phyloP scores from a whole-genome alignment of 441 rosid genomes.

The Erodium texanum region DNA sequence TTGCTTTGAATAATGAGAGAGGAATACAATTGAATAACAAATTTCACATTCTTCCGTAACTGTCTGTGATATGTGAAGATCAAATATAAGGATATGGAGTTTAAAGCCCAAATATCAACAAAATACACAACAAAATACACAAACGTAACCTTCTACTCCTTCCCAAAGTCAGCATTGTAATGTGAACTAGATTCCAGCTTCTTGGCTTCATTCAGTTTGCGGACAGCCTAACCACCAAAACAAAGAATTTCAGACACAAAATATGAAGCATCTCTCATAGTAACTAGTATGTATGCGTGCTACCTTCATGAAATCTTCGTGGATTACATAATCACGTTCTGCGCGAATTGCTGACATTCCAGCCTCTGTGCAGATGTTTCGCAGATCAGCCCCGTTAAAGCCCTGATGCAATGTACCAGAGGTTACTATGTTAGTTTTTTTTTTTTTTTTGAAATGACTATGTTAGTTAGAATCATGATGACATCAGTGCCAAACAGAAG shows the following conservation, averaged over 20 bases:
- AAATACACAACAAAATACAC: too few species aligned
- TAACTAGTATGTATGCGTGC: neutral
- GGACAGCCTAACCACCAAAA: slow-evolving; percentile 53
- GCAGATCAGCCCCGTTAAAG: slow-evolving; percentile 92
- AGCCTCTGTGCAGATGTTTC: slow-evolving; percentile 95
- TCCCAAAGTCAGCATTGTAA: slow-evolving; percentile 47
- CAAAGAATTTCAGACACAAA: neutral
- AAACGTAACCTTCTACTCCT: slow-evolving; percentile 31
- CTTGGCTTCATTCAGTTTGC: slow-evolving; percentile 56
- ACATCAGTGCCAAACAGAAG: neutral
- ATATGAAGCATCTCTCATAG: too few species aligned
- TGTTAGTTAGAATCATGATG: neutral
- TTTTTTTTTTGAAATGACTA: too few species aligned
- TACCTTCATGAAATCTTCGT: slow-evolving; percentile 99
- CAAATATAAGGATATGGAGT: neutral
- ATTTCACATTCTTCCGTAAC: neutral
- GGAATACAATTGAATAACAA: neutral
- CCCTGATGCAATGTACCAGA: slow-evolving; percentile 37
- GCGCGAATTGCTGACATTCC: slow-evolving; percentile 98
- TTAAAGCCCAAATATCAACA: neutral
- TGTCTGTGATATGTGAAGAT: neutral
- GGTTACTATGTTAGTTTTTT: too few species aligned
- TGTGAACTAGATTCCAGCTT: slow-evolving; percentile 68
- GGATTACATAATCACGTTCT: slow-evolving; percentile 88
- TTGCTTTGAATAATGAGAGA: too few species aligned